Evolutionary conservation across 257 asterid genomes (phyloP).

Genomic region (Paraleonurus japonicus): DNA sequence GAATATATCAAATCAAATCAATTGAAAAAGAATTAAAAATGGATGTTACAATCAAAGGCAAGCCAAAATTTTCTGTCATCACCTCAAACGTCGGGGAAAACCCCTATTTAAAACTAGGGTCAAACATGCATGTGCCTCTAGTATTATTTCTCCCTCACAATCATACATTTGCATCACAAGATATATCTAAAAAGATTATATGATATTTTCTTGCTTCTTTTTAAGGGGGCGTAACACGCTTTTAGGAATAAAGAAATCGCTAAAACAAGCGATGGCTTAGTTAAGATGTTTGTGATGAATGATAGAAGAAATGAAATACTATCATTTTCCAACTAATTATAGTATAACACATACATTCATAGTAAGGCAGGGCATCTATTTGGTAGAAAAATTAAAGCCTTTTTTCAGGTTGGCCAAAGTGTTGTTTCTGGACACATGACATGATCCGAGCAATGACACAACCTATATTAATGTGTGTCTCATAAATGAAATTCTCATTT

Average conservation of each 20-base stretch:
- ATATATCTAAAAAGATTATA: conserved; percentile 32
- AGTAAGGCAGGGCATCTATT: conserved; percentile 36
- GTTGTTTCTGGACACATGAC: conserved; percentile 59
- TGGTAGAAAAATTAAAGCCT: conserved; percentile 34
- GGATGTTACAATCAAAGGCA: not conserved
- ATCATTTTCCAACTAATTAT: conserved; percentile 39
- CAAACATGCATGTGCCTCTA: conserved; percentile 56
- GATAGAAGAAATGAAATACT: conserved; percentile 16
- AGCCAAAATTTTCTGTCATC: conserved; percentile 18
- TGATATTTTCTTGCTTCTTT: conserved; percentile 27
- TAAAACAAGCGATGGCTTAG: not conserved
- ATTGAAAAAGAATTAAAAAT: conserved; percentile 32
- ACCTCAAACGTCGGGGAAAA: conserved; percentile 28
- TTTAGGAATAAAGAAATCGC: not conserved
- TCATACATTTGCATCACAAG: conserved; percentile 33
- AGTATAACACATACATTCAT: conserved; percentile 32
- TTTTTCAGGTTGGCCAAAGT: conserved; percentile 45
- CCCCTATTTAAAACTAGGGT: conserved; percentile 48
- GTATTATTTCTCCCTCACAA: conserved; percentile 28
- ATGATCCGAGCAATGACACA: conserved; percentile 55
- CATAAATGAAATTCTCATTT: conserved; percentile 51
- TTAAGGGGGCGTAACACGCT: conserved; percentile 17
- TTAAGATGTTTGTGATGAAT: not conserved
- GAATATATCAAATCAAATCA: conserved; percentile 36
- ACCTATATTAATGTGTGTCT: conserved; percentile 47